Evolutionary conservation across 116 monocot species (phyloP).

Genomic region (Trichopus zeylanicus): DNA sequence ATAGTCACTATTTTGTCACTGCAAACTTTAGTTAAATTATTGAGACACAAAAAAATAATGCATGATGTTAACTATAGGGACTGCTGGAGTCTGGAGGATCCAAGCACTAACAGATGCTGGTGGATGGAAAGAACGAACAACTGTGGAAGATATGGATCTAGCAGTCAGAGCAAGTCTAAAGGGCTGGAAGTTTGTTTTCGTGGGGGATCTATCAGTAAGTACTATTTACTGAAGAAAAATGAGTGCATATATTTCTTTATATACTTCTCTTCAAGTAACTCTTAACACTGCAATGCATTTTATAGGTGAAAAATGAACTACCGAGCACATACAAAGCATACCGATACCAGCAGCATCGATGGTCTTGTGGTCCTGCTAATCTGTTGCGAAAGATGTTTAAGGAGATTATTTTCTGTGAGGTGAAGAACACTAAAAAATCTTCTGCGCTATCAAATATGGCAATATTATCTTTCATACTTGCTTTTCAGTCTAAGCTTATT

Average conservation of each 20-base stretch:
- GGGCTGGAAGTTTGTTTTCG: slow-evolving; percentile 66
- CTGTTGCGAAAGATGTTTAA: slow-evolving; percentile 55
- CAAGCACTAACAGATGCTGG: slow-evolving; percentile 52
- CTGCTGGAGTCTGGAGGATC: slow-evolving; percentile 68
- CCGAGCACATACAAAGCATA: slow-evolving; percentile 65
- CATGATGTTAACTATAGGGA: slow-evolving; percentile 20
- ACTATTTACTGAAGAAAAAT: background rate
- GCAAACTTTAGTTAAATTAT: background rate
- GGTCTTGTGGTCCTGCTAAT: slow-evolving; percentile 74
- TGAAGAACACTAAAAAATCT: slow-evolving; percentile 4
- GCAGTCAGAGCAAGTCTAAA: slow-evolving; percentile 60
- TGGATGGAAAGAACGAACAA: slow-evolving; percentile 78
- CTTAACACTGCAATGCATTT: background rate
- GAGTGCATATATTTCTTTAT: background rate
- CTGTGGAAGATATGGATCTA: slow-evolving; percentile 75
- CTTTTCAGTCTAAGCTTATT: background rate
- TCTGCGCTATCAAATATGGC: background rate
- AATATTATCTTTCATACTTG: background rate
- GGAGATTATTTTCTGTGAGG: slow-evolving; percentile 42
- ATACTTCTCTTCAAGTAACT: background rate
- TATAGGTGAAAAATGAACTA: slow-evolving; percentile 58
- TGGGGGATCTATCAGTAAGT: slow-evolving; percentile 51
- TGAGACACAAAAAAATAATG: background rate
- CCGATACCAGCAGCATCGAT: slow-evolving; percentile 55
- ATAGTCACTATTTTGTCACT: too few species aligned